Evolutionary conservation across 2,329 filamentous ascomycete species (phyloP).

Genomic region (Clarireedia paspali): DNA sequence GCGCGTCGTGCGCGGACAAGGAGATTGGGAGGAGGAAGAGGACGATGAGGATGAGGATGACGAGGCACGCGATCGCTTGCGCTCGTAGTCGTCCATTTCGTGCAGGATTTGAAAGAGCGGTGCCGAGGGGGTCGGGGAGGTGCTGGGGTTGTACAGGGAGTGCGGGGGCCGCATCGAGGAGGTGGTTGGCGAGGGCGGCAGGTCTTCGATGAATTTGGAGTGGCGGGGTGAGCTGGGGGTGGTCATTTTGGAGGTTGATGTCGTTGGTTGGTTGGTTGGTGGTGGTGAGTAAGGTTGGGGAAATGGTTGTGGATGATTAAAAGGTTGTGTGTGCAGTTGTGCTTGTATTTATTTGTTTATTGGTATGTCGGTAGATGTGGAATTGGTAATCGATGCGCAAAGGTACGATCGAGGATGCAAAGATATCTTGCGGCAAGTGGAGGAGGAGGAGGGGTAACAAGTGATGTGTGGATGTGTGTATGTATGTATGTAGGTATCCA

Average conservation of each 20-base stretch:
- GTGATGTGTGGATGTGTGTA: neutral
- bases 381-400: neutral
- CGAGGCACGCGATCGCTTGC: neutral
- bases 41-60: neutral
- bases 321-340: neutral
- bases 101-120: conserved; percentile 10
- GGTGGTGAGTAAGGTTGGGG: neutral
- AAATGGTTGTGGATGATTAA: neutral
- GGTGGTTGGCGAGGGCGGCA: conserved; percentile 9
- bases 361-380: neutral
- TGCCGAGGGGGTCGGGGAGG: neutral
- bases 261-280: neutral
- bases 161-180: neutral
- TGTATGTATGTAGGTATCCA: too few species aligned
- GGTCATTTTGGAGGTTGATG: neutral
- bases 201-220: conserved; percentile 13
- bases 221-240: neutral
- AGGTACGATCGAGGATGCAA: neutral
- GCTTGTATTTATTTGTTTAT: neutral
- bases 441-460: neutral
- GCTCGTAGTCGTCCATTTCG: conserved; percentile 12
- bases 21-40: neutral
- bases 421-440: neutral
- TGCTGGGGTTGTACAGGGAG: neutral
- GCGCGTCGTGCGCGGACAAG: neutral